These are phyloP conservation scores for Penicillium sp. DNA, from an alignment of 2,329 filamentous ascomycete genomes.

Conservation along the genomic window DNA sequence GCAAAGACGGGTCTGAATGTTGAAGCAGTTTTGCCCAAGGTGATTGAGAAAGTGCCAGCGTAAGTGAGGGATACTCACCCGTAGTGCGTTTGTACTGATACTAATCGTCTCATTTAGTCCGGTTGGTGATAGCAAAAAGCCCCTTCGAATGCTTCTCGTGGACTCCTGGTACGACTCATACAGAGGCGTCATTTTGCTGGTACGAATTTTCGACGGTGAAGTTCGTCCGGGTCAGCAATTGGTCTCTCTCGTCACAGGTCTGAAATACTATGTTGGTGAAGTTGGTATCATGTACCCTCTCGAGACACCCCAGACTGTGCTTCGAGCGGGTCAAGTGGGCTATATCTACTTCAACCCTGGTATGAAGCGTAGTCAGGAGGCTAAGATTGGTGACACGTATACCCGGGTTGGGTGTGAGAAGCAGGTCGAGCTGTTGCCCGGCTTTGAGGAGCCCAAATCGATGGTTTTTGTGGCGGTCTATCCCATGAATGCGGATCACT, in stretches of 20 bases:
- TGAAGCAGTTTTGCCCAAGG: constrained; percentile 70
- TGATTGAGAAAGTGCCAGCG: constrained; percentile 77
- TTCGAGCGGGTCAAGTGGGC: constrained; percentile 89
- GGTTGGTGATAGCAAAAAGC: constrained; percentile 63
- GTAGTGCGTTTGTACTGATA: not conserved
- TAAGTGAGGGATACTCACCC: constrained; percentile 23
- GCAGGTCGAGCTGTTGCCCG: constrained; percentile 71
- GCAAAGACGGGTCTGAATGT: constrained; percentile 94
- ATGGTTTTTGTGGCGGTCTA: constrained; percentile 99
- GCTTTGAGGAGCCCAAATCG: constrained; percentile 93
- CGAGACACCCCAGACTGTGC: constrained; percentile 69
- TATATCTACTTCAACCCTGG: constrained; percentile 97
- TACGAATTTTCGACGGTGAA: constrained; percentile 83
- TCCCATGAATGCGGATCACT: constrained; percentile 83
- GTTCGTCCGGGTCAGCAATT: constrained; percentile 77
- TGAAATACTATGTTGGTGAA: constrained; percentile 89
- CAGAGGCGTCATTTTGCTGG: constrained; percentile 83
- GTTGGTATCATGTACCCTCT: constrained; percentile 94
- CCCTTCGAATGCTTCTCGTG: constrained; percentile 78
- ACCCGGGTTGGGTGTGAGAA: constrained; percentile 74
- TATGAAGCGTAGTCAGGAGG: constrained; percentile 95
- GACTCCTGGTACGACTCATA: constrained; percentile 99
- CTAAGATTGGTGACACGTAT: constrained; percentile 92
- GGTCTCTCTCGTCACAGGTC: constrained; percentile 79
- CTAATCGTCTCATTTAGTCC: constrained; percentile 45